These are phyloP conservation scores for Diaporthe destruens DNA, from an alignment of 2,329 filamentous ascomycete genomes.

Conservation along the genomic window DNA sequence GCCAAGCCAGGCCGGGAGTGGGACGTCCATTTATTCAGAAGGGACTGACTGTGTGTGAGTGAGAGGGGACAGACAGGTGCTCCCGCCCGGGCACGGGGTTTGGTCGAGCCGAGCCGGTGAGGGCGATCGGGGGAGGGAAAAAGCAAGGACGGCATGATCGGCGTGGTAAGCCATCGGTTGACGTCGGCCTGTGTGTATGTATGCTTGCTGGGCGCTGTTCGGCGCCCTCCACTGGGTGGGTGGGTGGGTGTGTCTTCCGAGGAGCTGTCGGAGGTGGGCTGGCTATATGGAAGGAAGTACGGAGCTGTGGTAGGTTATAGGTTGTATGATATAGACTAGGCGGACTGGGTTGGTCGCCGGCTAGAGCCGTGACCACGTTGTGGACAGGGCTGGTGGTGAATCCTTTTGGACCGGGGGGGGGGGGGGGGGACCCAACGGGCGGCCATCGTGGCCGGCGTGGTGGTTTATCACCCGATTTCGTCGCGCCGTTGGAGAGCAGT, in stretches of 20 bases:
- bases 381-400: slow-evolving; percentile 16
- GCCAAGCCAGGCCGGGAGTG: too few relatives aligned
- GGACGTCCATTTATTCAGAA: too few relatives aligned
- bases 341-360: slow-evolving; percentile 13
- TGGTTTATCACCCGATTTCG: too few relatives aligned
- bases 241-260: too few relatives aligned
- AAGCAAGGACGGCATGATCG: neutral
- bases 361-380: slow-evolving; percentile 30
- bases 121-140: too few relatives aligned
- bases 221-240: neutral
- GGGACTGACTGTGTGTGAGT: too few relatives aligned
- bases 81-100: neutral
- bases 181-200: too few relatives aligned
- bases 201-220: neutral
- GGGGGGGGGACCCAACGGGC: slow-evolving; percentile 1
- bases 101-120: too few relatives aligned
- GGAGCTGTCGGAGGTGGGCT: neutral
- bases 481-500: too few relatives aligned
- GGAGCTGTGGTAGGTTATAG: too few relatives aligned
- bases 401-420: neutral
- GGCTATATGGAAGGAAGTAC: neutral
- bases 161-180: neutral
- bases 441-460: neutral
- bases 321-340: neutral
- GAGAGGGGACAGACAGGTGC: too few relatives aligned